Base-by-base conservation (phyloP, 2,329 filamentous ascomycete species). In the Tolypocladium ophioglossoides region DNA sequence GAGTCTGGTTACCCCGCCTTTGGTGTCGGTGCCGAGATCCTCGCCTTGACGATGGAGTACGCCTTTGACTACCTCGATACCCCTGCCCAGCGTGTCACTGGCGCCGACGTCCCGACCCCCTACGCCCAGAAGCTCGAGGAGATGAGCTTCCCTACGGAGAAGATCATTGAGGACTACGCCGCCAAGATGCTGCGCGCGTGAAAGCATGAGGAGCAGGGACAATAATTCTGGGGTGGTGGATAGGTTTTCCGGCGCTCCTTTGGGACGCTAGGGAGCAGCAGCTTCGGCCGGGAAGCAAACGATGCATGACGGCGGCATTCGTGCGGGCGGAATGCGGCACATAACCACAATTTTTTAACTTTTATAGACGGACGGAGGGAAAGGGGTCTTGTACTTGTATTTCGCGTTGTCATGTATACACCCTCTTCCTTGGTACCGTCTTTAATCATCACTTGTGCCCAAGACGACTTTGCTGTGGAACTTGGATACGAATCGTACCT, bases 1-100 rank as follows among this genome's bases (percentile, higher is more conserved):
- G 92, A 97, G 76, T 96, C 91, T 55, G 94, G 92, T 61, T 99
- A 91, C 83, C 94, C 94, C 59, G 89, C 89, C 66, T 99, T 91
- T 69, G 94, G 94, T 70, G 90, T 99, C 63, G 83, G 86, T 56
- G 83, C 92, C 55, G 94, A 99, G 78, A 91, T 99, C 65, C 83
- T 99, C 59, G 94, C 94, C 56, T 79, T 96, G 57, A 86, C 90
- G 59, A 95, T 95, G 87, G 94, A 99, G 77, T 99, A 97, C 73
- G 91, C 84, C 59, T 99, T 97, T 69, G 94, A 99, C 78, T 97
- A 95, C 78, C 86, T 99, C 61, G 86, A 96, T 67, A 90, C 91
- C 54, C 94, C 94, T 50, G 94, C 91, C 58, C 87, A 92, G 73
- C 86, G 94, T 72, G 85, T 99, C 66, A 97, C 94, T 56, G 94